Conservation (phyloP, 106 monocot genomes). For the Platanthera guangdongensis region DNA sequence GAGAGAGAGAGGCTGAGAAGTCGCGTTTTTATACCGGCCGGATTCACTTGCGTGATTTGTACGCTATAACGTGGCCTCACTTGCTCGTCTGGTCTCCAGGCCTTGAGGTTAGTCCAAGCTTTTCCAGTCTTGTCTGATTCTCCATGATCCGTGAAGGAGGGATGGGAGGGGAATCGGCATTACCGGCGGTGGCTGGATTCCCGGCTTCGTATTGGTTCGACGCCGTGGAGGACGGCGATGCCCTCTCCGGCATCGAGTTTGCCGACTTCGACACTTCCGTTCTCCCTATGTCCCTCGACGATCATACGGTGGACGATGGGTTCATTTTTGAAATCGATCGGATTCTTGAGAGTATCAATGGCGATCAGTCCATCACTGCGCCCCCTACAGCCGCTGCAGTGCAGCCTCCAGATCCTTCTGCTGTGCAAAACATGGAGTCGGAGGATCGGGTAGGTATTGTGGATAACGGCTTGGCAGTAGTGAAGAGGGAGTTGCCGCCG, state of each 20-base stretch:
- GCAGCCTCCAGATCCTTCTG: not conserved
- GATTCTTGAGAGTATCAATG: conserved; percentile 67
- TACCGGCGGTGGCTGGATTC: conserved; percentile 3
- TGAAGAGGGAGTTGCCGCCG: not conserved
- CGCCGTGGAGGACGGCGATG: conserved; percentile 56
- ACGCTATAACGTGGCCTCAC: conserved; percentile 69
- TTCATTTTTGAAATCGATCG: conserved; percentile 71
- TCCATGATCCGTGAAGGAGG: not conserved
- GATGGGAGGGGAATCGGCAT: conserved; percentile 7
- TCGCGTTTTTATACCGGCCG: conserved; percentile 83
- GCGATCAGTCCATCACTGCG: conserved; percentile 10
- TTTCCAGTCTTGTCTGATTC: conserved; percentile 11
- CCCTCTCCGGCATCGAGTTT: conserved; percentile 36
- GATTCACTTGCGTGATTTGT: conserved; percentile 50
- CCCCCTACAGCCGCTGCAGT: not conserved
- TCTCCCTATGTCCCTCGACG: conserved; percentile 27
- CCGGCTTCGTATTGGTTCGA: conserved; percentile 75
- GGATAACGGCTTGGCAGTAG: not conserved
- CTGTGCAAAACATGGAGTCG: not conserved
- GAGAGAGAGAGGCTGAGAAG: conserved; percentile 28
- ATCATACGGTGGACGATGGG: conserved; percentile 25
- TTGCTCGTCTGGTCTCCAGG: conserved; percentile 3
- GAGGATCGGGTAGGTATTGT: not conserved
- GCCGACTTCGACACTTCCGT: conserved; percentile 35
- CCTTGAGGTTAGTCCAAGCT: conserved; percentile 10